These are phyloP conservation scores for Corinectria fuckeliana DNA, from an alignment of 2,329 filamentous ascomycete genomes.

Conservation along the genomic window DNA sequence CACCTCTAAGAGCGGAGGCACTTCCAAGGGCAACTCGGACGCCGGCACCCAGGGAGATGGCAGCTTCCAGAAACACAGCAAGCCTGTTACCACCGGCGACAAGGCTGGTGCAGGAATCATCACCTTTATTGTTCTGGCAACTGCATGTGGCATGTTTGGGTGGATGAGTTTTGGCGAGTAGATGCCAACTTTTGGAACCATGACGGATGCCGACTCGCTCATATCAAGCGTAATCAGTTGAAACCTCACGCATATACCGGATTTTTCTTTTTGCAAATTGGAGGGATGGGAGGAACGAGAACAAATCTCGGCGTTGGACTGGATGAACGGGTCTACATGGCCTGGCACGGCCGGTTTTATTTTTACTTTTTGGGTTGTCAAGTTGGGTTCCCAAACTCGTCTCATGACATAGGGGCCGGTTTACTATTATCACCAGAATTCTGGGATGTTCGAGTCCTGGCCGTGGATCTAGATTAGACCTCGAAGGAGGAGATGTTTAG, in stretches of 20 bases:
- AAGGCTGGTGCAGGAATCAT: constrained; percentile 56
- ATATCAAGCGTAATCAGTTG: background rate
- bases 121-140: constrained; percentile 52
- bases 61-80: constrained; percentile 40
- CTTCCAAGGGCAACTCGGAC: constrained; percentile 52
- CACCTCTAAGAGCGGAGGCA: constrained; percentile 59
- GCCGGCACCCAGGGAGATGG: constrained; percentile 49
- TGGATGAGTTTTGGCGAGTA: constrained; percentile 56
- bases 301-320: constrained; percentile 34
- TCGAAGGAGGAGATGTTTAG: background rate
- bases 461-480: background rate
- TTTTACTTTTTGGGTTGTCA: constrained; percentile 18
- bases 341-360: constrained; percentile 30
- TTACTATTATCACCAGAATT: background rate
- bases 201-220: constrained; percentile 13
- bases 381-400: constrained; percentile 7
- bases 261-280: constrained; percentile 17
- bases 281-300: constrained; percentile 22
- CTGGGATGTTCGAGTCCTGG: background rate
- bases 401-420: background rate
- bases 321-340: constrained; percentile 29
- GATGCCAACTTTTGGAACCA: constrained; percentile 18
- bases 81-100: constrained; percentile 51
- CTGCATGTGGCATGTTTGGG: constrained; percentile 49
- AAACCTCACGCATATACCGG: constrained; percentile 13